Base-by-base conservation (phyloP, 176 grass and related monocot genomes). In the Eleusine indica region DNA sequence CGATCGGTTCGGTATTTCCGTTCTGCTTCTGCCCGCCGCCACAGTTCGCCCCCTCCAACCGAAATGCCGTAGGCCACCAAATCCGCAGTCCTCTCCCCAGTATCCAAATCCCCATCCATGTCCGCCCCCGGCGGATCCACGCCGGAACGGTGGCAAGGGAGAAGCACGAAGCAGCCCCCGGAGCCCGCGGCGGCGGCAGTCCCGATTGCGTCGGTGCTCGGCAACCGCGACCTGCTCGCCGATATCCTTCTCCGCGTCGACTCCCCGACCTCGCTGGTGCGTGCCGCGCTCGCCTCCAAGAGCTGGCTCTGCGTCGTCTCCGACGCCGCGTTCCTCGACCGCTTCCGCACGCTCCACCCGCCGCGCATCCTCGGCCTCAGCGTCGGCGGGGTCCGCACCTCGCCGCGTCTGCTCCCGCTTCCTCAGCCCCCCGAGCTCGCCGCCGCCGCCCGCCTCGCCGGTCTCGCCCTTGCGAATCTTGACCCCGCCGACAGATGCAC, bases 311-410 rank as follows among this genome's bases (percentile, higher is more conserved):
- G 38, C 9, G 67, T 21, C 52, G 68, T 28, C 68, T 71, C 68
- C 0, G 38, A 82, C 16, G 11, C 17, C 7, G 13, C 32, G 21
- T 61, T 82, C 52, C 80, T 82, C 5, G 4, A 54, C 51, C n/a
- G 40, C 8, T 82, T 82, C 53, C 28, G 48, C 19, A 28, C 2
- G 42, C 61, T 35, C 25, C 62, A 66, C 43, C 76, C 68, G 40
- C 69, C 80, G 40, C 41, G 22, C 53, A 53, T 71, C 68, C 41
- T 79, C 43, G 62, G 76, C 29, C 51, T 68, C 64, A 68, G 51
- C 63, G 44, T 68, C 51, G 5, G 11, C 7, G 10, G 39, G 38
- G 29, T 19, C 39, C 18, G 40, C 80, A 13, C 7, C 39, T 53
- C 22, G 16, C 41, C 17, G 54, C 53, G 42, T 18, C 61, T 82